phyloP scores from a whole-genome alignment of 805 yeast genomes.

The Candida wancherniae region DNA sequence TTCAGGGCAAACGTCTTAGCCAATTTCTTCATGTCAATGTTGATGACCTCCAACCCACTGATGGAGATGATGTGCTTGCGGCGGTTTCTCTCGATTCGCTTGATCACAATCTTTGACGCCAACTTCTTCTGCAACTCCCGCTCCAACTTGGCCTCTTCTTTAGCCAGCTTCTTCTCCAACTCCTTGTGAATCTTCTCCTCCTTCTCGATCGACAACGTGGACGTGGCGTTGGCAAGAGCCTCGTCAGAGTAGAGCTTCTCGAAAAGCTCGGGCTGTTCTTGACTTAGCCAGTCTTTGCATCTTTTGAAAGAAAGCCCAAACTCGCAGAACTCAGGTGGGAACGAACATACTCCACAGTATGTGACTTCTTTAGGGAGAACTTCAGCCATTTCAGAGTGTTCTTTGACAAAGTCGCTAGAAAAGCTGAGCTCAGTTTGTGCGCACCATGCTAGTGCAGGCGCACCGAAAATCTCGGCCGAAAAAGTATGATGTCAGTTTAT shows the following conservation, averaged over 20 bases:
- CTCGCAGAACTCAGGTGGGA: slow-evolving; percentile 91
- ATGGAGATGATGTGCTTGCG: slow-evolving; percentile 84
- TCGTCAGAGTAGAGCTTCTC: slow-evolving; percentile 57
- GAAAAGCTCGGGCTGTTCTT: slow-evolving; percentile 52
- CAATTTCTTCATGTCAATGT: slow-evolving; percentile 81
- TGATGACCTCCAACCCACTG: slow-evolving; percentile 83
- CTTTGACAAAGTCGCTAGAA: no score
- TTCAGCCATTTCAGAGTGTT: slow-evolving; percentile 31
- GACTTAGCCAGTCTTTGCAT: slow-evolving; percentile 79
- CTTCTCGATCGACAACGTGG: slow-evolving; percentile 65
- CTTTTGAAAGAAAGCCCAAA: slow-evolving; percentile 77
- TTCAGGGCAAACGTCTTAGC: slow-evolving; percentile 90
- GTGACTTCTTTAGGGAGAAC: slow-evolving; percentile 35
- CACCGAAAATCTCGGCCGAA: no score
- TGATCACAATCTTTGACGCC: slow-evolving; percentile 75
- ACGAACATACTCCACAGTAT: slow-evolving; percentile 77
- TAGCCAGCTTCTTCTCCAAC: slow-evolving; percentile 76
- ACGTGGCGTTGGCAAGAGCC: slow-evolving; percentile 51
- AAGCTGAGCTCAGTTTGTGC: no score
- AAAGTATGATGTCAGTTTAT: no score
- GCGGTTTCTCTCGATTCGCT: slow-evolving; percentile 85
- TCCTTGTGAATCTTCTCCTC: slow-evolving; percentile 81
- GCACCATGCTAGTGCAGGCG: no score
- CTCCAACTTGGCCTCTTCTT: slow-evolving; percentile 80
- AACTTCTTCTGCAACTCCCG: slow-evolving; percentile 75